Evolutionary conservation across 495 filamentous ascomycete species (phyloP).

Genomic region (Podospora sp.): DNA sequence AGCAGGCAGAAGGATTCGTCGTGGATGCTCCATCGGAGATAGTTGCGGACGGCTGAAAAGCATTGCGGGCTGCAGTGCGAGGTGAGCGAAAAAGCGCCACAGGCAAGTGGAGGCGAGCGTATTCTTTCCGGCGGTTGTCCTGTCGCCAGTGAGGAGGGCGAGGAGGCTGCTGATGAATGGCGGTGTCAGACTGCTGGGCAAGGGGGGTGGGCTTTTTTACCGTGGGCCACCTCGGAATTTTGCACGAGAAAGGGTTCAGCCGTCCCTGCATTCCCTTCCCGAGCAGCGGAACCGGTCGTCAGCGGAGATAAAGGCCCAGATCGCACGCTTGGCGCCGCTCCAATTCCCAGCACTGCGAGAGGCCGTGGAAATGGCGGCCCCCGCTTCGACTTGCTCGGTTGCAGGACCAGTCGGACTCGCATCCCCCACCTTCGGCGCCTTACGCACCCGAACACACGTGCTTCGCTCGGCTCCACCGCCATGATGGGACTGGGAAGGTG

Average conservation of each 20-base stretch:
- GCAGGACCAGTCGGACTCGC: background rate
- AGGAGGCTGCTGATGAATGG: too few relatives aligned
- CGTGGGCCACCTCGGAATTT: constrained; percentile 10
- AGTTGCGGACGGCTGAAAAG: background rate
- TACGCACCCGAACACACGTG: background rate
- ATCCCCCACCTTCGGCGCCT: background rate
- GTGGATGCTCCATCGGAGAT: background rate
- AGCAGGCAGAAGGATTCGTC: background rate
- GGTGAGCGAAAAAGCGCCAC: too few relatives aligned
- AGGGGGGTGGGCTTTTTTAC: background rate
- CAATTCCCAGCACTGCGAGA: background rate
- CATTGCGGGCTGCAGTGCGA: too few relatives aligned
- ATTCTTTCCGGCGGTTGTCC: background rate
- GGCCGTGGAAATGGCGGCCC: background rate
- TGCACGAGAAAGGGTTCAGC: background rate
- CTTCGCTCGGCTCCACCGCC: background rate
- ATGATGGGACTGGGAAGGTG: background rate
- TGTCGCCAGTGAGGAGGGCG: too few relatives aligned
- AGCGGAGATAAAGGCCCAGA: constrained; percentile 21
- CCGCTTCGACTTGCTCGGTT: background rate
- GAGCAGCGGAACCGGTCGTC: constrained; percentile 16
- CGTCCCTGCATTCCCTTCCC: constrained; percentile 16
- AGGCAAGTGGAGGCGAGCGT: background rate
- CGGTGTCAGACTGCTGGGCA: background rate
- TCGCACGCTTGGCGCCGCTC: constrained; percentile 12